Base-by-base conservation (phyloP, 352 stramenopile genomes). In the Phytophthora ramorum region DNA sequence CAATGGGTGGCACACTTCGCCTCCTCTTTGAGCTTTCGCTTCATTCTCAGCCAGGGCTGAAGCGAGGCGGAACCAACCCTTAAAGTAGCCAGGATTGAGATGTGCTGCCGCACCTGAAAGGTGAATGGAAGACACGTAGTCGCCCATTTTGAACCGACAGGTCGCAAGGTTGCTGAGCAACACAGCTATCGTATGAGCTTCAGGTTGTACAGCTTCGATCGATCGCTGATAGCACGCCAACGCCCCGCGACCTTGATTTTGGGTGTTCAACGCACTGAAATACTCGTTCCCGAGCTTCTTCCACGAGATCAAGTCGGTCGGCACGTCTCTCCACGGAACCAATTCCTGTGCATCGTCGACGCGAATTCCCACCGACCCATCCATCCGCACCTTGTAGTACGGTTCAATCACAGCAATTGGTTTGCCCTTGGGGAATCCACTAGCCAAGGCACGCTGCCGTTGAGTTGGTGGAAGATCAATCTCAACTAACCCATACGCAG, bases 321-420 rank as follows among this genome's bases (percentile, higher is more conserved):
- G 69, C 8, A 57, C 64, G 4, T 64, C 55, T 35, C 7, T 43
- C 69, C 69, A 77, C 6, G 34, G 7, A 12, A 56, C 19, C 5
- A 74, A 55, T 47, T 77, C 65, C 2, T 44, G 13, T 10, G 58
- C n/a, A 6, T 67, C 3, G 2, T 79, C 63, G 1, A 76, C 37
- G 6, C 71, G 58, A 58, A 79, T 56, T 0, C 63, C 67, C 24
- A 26, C 38, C 0, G 67, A 58, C 26, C 24, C 28, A 55, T 79
- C 71, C 17, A 66, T 10, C 3, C 71, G 53, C 20, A 71, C 41
- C 34, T 79, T 79, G 34, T 79, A 76, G 59, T 71, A 74, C 3
- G 71, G 71, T n/a, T 76, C 58, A 17, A 71, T n/a, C 7, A 76
- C 52, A 22, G 62, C 24, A 22, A 79, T 46, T 4, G 63, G 58